Evolutionary conservation across 1,284 basidiomycete genomes (phyloP).

Genomic region (Inonotus hispidus): DNA sequence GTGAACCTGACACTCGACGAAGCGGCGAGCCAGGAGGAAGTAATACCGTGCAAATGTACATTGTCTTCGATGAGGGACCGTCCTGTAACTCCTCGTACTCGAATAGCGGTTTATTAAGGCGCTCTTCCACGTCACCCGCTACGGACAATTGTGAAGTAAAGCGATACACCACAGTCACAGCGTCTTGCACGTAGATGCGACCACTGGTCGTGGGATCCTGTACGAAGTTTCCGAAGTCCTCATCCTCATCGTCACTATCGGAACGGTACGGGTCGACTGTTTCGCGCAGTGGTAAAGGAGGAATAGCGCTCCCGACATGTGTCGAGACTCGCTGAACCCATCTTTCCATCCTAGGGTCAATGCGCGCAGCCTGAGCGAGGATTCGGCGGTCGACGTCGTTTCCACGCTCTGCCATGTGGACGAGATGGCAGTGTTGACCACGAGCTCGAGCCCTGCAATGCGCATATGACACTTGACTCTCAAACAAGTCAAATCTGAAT

Average conservation of each 20-base stretch:
- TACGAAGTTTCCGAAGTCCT: conserved; percentile 32
- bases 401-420: conserved; percentile 59
- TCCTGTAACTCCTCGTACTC: conserved; percentile 31
- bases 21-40: conserved; percentile 40
- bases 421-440: conserved; percentile 43
- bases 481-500: conserved; percentile 54
- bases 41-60: conserved; percentile 44
- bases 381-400: conserved; percentile 50
- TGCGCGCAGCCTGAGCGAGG: conserved; percentile 30
- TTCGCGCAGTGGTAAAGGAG: conserved; percentile 39
- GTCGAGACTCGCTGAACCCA: conserved; percentile 45
- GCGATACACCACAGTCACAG: conserved; percentile 48
- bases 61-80: conserved; percentile 17
- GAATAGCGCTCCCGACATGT: conserved; percentile 37
- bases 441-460: conserved; percentile 43
- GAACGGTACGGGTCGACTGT: conserved; percentile 38
- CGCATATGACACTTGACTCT: conserved; percentile 54
- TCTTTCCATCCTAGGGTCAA: conserved; percentile 29
- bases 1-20: conserved; percentile 38
- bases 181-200: conserved; percentile 49
- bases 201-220: conserved; percentile 54
- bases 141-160: conserved; percentile 30
- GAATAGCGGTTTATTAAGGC: conserved; percentile 34
- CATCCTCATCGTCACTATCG: conserved; percentile 41
- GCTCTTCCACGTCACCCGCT: conserved; percentile 18